phyloP scores from a whole-genome alignment of 2,329 filamentous ascomycete genomes.

The Dothistroma septosporum region DNA sequence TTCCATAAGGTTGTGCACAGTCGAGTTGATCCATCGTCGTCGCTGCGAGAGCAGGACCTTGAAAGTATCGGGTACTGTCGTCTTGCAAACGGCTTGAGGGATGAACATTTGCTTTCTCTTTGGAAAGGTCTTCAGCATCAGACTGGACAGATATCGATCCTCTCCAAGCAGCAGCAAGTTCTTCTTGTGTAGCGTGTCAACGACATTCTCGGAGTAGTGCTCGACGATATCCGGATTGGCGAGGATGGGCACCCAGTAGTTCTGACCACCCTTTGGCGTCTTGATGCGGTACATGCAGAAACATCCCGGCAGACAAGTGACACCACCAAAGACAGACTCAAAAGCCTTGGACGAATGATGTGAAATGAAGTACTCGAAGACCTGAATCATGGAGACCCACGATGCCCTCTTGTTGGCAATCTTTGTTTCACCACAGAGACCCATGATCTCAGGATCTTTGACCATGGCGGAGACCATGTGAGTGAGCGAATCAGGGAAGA shows the following conservation, averaged over 20 bases:
- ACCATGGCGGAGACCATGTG: constrained; percentile 99
- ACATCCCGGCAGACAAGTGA: constrained; percentile 95
- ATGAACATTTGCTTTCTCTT: constrained; percentile 99
- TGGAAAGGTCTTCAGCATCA: constrained; percentile 98
- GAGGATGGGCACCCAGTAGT: constrained; percentile 98
- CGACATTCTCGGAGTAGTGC: constrained; percentile 98
- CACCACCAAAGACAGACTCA: constrained; percentile 97
- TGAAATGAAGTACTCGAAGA: constrained; percentile 99
- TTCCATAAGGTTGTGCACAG: constrained; percentile 97
- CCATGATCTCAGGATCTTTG: constrained; percentile 98
- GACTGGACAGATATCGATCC: constrained; percentile 90
- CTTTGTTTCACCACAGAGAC: constrained; percentile 96
- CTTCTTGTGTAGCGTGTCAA: constrained; percentile 97
- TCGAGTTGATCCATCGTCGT: constrained; percentile 98
- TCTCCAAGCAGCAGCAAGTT: constrained; percentile 87
- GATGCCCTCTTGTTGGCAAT: constrained; percentile 95
- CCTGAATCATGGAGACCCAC: constrained; percentile 97
- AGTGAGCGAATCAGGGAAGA: constrained; percentile 95
- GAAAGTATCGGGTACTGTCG: constrained; percentile 89
- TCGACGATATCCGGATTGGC: constrained; percentile 98
- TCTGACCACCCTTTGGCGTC: constrained; percentile 93
- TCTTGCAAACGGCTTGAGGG: constrained; percentile 98
- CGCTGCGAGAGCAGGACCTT: constrained; percentile 89
- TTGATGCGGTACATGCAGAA: constrained; percentile 99
- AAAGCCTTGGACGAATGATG: constrained; percentile 96